Conservation (phyloP, 805 yeast species). For the Pichia californica region DNA sequence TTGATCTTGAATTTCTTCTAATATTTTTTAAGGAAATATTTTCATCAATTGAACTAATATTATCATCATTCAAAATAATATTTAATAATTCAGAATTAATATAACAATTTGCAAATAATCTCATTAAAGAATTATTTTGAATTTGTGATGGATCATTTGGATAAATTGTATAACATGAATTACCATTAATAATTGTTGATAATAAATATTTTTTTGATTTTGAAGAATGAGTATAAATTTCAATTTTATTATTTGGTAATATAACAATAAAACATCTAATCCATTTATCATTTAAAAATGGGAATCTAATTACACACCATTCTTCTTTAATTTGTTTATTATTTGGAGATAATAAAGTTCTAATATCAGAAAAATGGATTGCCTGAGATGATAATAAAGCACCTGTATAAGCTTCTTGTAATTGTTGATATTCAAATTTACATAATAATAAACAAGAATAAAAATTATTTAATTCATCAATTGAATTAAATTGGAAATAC, state of each 20-base stretch:
- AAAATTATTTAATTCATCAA: slow-evolving; percentile 25
- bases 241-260: slow-evolving; percentile 42
- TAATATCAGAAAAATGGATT: slow-evolving; percentile 48
- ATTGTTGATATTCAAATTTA: slow-evolving; percentile 49
- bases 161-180: slow-evolving; percentile 47
- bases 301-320: slow-evolving; percentile 59
- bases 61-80: slow-evolving; percentile 13
- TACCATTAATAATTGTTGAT: slow-evolving; percentile 40
- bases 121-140: slow-evolving; percentile 50
- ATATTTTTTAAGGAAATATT: slow-evolving; percentile 1
- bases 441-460: slow-evolving; percentile 45
- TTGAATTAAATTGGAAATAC: slow-evolving; percentile 20
- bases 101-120: slow-evolving; percentile 47
- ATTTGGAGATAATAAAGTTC: slow-evolving; percentile 48
- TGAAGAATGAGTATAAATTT: slow-evolving; percentile 45
- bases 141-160: slow-evolving; percentile 54
- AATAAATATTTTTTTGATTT: slow-evolving; percentile 45
- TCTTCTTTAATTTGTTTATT: slow-evolving; percentile 43
- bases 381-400: slow-evolving; percentile 56
- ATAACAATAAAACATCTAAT: slow-evolving; percentile 45
- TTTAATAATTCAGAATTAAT: slow-evolving; percentile 33
- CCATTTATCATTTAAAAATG: slow-evolving; percentile 55
- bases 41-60: slow-evolving; percentile 20
- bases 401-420: slow-evolving; percentile 62
- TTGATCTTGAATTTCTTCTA: slow-evolving; percentile 11